Conservation (phyloP, 139 green algal genomes). For the Tetradesmus lagerheimii region DNA sequence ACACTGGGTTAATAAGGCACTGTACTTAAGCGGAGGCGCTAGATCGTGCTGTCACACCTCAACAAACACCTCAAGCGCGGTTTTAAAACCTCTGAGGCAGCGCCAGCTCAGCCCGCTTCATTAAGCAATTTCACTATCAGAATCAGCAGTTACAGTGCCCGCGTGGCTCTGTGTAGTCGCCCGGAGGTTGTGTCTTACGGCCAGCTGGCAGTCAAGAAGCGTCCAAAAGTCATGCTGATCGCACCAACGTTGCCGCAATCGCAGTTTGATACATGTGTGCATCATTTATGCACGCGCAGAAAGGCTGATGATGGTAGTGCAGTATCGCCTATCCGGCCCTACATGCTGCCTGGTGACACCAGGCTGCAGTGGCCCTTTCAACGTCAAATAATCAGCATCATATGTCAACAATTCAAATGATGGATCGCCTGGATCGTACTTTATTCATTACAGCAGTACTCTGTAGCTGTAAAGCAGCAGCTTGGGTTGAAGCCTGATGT, state of each 20-base stretch:
- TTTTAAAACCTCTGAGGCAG: not conserved
- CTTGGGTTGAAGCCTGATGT: too few relatives aligned
- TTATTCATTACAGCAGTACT: too few relatives aligned
- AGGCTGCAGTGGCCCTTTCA: not conserved
- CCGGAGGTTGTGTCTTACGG: not conserved
- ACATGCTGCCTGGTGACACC: not conserved
- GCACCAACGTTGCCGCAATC: too few relatives aligned
- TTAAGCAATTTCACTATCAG: not conserved
- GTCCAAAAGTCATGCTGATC: not conserved
- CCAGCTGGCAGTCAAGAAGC: not conserved
- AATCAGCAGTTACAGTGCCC: too few relatives aligned
- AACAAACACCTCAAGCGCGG: not conserved
- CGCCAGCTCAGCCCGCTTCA: not conserved
- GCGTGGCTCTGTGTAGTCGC: not conserved
- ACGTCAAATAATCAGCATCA: not conserved
- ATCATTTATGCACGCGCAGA: too few relatives aligned
- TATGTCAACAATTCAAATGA: not conserved
- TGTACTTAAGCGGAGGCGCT: not conserved
- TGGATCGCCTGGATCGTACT: too few relatives aligned
- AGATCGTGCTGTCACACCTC: conserved; percentile 1
- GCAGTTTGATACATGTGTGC: too few relatives aligned
- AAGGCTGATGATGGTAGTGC: not conserved
- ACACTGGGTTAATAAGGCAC: not conserved
- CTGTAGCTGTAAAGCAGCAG: too few relatives aligned
- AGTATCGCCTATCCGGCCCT: not conserved